Base-by-base conservation (phyloP, 352 stramenopile genomes). In the Globisporangium spinosum region DNA sequence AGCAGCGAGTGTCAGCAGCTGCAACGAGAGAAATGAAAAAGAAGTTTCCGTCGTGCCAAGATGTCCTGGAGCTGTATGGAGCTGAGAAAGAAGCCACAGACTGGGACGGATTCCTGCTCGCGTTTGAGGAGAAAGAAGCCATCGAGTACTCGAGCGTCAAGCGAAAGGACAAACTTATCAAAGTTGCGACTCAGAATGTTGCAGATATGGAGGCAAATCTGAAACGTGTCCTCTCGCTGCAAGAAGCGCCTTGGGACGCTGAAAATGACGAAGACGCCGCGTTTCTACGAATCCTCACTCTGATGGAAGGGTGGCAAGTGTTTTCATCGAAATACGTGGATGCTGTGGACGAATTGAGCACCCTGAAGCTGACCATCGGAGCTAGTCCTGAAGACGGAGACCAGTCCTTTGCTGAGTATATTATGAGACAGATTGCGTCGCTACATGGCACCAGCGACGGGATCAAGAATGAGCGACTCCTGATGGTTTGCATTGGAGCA, bases 1-100 rank as follows among this genome's bases (percentile, higher is more conserved):
- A 49, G 32, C 69, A 73, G 23, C 32, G 70, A 25, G 54, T 89
- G 25, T 91, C 83, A n/a, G 72, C 76, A 47, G 70, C 76, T 23
- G 83, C 81, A 0, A 91, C 83, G 1, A 88, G 80, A 58, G 83
- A 90, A 58, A 62, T 86, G 62, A 85, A 78, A 27, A 77, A 78
- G 17, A 75, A 78, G 3, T 62, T 90, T 1, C 79, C 78, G 13
- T 67, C 67, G 9, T 71, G 68, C 58, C 32, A 58, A 0, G 69
- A 79, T 32, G 67, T 79, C 29, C 64, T 75, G 6, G 68, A 64
- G 22, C 35, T 75, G 23, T 76, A 71, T 45, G 27, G 40, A 15
- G 47, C 40, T 22, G 58, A 55, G 20, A 65, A 58, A 34, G 40
- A n/a, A 22, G n/a, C 22, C 34, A 25, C 38, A 10, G 75, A 80